Percentiles rank a stretch among this genome's conserved stretches.
Evolutionary conservation across 2,329 filamentous ascomycete species (phyloP).

Genomic region (Fusarium papillatum): DNA sequence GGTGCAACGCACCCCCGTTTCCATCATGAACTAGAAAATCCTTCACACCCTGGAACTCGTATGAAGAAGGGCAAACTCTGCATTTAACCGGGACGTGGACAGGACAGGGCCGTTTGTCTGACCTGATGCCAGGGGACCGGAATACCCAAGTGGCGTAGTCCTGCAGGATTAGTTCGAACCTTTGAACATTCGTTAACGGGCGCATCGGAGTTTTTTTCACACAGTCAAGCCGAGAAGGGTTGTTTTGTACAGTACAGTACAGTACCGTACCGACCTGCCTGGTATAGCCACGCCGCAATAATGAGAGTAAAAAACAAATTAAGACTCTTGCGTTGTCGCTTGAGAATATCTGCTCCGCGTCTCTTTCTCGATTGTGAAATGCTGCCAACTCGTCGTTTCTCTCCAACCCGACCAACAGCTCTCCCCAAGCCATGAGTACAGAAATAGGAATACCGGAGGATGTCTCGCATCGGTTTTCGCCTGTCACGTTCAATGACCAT

Average conservation of each 20-base stretch:
- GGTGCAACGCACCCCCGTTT: neutral
- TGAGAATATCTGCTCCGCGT: neutral
- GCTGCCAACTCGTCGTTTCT: neutral
- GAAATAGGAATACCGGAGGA: constrained; percentile 7
- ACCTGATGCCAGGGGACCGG: neutral
- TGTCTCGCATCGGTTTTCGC: constrained; percentile 20
- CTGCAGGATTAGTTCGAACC: neutral
- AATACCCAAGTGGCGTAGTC: constrained; percentile 5
- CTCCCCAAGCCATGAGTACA: constrained; percentile 17
- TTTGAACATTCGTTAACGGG: neutral
- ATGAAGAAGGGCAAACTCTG: neutral
- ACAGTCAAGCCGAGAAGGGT: neutral
- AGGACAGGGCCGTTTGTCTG: neutral
- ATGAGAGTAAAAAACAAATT: neutral
- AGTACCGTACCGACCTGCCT: neutral
- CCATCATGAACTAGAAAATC: neutral
- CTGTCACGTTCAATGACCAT: constrained; percentile 33
- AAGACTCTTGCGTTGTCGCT: constrained; percentile 13
- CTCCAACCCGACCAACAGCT: neutral
- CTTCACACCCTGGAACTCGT: neutral
- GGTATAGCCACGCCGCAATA: constrained; percentile 1
- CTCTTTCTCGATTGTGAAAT: neutral
- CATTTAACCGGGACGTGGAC: neutral
- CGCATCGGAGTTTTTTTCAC: neutral
- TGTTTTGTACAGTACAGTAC: neutral